Conservation (phyloP, 257 asterid species). For the Striga asiatica region DNA sequence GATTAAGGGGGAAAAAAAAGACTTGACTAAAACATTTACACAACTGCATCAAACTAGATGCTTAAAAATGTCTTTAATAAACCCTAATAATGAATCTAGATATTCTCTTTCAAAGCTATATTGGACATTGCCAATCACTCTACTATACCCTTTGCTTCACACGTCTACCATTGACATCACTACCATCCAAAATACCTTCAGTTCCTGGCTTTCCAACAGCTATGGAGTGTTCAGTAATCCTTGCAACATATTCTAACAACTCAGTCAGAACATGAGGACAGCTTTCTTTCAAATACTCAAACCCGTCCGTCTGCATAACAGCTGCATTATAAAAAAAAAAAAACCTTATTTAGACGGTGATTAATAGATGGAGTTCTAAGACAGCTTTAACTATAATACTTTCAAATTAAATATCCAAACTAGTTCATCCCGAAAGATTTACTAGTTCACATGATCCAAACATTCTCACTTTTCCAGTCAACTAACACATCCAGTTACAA, state of each 20-base stretch:
- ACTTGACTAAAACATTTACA: slow-evolving; percentile 21
- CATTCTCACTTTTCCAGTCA: background rate
- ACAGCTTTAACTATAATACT: background rate
- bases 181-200: slow-evolving; percentile 53
- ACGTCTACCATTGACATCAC: slow-evolving; percentile 72
- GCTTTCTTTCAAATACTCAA: slow-evolving; percentile 81
- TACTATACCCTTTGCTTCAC: slow-evolving; percentile 65
- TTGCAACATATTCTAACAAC: slow-evolving; percentile 80
- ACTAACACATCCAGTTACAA: too few relatives aligned
- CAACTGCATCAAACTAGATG: slow-evolving; percentile 9
- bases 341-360: slow-evolving; percentile 3
- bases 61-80: slow-evolving; percentile 16
- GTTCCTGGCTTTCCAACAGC: slow-evolving; percentile 44
- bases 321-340: slow-evolving; percentile 38
- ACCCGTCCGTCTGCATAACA: slow-evolving; percentile 96
- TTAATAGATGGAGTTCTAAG: background rate
- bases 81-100: slow-evolving; percentile 21
- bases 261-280: slow-evolving; percentile 77
- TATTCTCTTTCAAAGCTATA: slow-evolving; percentile 17
- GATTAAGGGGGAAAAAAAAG: slow-evolving; percentile 8
- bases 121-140: background rate
- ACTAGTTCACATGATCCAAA: too few relatives aligned
- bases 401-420: too few relatives aligned
- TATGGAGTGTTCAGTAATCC: slow-evolving; percentile 51
- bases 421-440: too few relatives aligned